Evolutionary conservation across 495 filamentous ascomycete genomes (phyloP), one percentile per base, ranked within the genome.

Genomic region (Xanthoparmelia taractica): DNA sequence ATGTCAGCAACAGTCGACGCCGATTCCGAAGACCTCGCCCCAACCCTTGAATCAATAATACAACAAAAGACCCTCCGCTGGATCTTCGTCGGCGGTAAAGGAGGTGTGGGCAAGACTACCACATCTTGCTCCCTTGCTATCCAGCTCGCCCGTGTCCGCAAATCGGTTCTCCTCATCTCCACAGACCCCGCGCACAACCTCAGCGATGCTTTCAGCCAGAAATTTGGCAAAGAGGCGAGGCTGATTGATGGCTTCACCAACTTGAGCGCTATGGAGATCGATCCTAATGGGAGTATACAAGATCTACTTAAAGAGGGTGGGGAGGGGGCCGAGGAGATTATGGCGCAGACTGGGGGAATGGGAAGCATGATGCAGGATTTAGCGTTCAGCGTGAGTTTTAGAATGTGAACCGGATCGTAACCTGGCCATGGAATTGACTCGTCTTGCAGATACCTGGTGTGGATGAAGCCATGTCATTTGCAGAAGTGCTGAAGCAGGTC

Each of bases 61-160:
- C 89, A 92, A 78, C 94, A 99, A 73, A 89, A 88, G 70, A 86
- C 90, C 25, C 86, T 99, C 57, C 91, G 94, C 66, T 99, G 95
- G 95, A 96, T 99, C 74, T 99, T 99, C 71, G 95, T 97, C 57
- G 94, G 94, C 69, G 94, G 94, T 61, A 99, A 99, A 81, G 94
- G 94, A 67, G 94, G 94, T 70, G 94, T 99, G n/a, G 94, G 94
- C 71, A 99, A 99, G 80, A 99, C 94, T 17, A 99, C 95, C 20
- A 97, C 95, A 0, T 97, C 92, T 3, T 99, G 95, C 78, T 95
- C 91, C 47, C 87, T 99, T 57, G 94, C 94, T 59, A 97, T 97
- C 71, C 94, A 99, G 74, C 87, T 99, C n/a, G 90, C 94, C 70
- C 93, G 90, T 77, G 91, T 90, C 62, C 91, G 95, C 77, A 90